Conservation (phyloP, 306 rosid genomes). For the Lathyrus sativus region DNA sequence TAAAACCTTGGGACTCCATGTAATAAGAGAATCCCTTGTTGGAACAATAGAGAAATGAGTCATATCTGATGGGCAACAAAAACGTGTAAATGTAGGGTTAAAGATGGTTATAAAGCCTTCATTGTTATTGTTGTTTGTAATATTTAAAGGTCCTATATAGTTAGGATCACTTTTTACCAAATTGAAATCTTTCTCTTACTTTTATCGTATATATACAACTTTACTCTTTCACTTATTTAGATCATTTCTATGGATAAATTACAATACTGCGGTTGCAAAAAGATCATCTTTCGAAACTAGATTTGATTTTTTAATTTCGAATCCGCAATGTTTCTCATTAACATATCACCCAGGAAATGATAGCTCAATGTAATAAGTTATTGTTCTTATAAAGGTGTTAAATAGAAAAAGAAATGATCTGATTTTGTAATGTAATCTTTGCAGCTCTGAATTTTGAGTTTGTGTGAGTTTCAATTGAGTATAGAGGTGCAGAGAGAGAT, state of each 20-base stretch:
- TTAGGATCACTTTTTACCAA: slow-evolving; percentile 14
- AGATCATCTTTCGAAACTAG: slow-evolving; percentile 51
- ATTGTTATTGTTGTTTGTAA: slow-evolving; percentile 75
- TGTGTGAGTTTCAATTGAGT: no score
- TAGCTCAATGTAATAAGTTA: no score
- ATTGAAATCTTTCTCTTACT: slow-evolving; percentile 25
- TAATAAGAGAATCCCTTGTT: slow-evolving; percentile 76
- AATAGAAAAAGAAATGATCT: no score
- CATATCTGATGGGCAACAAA: slow-evolving; percentile 76
- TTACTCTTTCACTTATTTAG: slow-evolving; percentile 83
- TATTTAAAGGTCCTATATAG: slow-evolving; percentile 36
- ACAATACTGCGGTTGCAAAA: slow-evolving; percentile 87
- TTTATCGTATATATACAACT: slow-evolving; percentile 54
- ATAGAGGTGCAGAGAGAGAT: no score
- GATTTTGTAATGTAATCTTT: no score
- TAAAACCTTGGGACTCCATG: slow-evolving; percentile 73
- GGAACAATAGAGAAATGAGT: slow-evolving; percentile 81
- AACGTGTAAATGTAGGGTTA: slow-evolving; percentile 79
- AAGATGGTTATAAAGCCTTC: slow-evolving; percentile 94
- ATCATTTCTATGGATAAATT: slow-evolving; percentile 73
- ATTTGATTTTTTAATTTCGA: no score
- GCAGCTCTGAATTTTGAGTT: no score
- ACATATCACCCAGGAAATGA: no score
- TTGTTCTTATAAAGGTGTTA: no score
- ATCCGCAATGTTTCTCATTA: no score